Percentiles rank a stretch among this genome's conserved stretches.
Conservation (phyloP, 1,139 yeast species). For the Saccharomyces hybrid region DNA sequence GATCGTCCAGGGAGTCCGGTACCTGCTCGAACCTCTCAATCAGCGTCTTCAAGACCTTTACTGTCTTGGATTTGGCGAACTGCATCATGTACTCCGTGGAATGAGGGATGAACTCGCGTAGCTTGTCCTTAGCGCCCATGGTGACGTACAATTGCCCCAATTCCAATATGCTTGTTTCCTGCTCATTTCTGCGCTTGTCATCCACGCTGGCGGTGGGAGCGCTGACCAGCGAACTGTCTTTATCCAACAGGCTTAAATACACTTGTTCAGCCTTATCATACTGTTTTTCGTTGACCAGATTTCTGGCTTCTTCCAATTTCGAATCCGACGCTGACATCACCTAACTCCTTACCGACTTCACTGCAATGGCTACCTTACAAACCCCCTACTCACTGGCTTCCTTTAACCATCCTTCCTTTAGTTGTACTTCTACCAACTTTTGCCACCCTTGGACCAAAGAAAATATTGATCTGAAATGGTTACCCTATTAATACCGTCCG, state of each 20-base stretch:
- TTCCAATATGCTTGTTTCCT: conserved; percentile 58
- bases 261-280: conserved; percentile 49
- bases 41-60: conserved; percentile 71
- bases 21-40: conserved; percentile 72
- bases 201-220: conserved; percentile 31
- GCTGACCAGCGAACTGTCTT: conserved; percentile 21
- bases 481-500: background rate
- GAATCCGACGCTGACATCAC: conserved; percentile 7
- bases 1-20: conserved; percentile 61
- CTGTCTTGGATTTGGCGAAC: conserved; percentile 90
- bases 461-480: background rate
- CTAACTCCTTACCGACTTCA: no score
- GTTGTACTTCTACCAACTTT: background rate
- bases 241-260: conserved; percentile 32
- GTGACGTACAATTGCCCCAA: conserved; percentile 52
- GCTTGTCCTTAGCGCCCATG: conserved; percentile 41
- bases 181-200: conserved; percentile 37
- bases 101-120: conserved; percentile 56
- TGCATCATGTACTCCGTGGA: conserved; percentile 61
- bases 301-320: conserved; percentile 51
- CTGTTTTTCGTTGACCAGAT: conserved; percentile 43
- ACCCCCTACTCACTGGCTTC: background rate
- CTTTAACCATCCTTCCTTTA: conserved; percentile 5
- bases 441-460: conserved; percentile 1
- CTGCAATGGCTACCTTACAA: no score